Conservation (phyloP, 2,329 filamentous ascomycete species). For the Madurella fahalii region DNA sequence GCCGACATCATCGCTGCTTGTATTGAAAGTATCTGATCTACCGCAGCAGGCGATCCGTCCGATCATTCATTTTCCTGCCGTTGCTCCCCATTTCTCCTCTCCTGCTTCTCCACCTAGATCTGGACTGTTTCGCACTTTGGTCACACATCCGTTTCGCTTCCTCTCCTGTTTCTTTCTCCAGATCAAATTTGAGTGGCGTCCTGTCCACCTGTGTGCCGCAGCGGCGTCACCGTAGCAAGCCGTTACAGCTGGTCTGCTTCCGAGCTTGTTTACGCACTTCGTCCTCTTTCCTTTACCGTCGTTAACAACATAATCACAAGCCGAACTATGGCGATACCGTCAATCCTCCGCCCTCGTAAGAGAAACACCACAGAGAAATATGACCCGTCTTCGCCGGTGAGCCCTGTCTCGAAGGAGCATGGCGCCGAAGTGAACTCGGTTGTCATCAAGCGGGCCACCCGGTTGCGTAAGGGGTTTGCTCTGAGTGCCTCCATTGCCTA, state of each 20-base stretch:
- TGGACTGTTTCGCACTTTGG: not conserved
- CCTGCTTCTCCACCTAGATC: conserved; percentile 1
- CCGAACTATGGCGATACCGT: conserved; percentile 19
- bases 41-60: conserved; percentile 3
- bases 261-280: not conserved
- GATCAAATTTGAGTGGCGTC: not conserved
- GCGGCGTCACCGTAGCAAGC: not conserved
- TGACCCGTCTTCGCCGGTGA: conserved; percentile 6
- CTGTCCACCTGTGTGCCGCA: not conserved
- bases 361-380: conserved; percentile 8
- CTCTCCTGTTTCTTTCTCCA: not conserved
- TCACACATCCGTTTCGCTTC: not conserved
- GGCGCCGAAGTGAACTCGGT: conserved; percentile 1
- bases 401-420: conserved; percentile 5
- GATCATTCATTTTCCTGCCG: conserved; percentile 7
- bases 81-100: conserved; percentile 2
- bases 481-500: conserved; percentile 65
- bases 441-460: conserved; percentile 39
- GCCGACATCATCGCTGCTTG: conserved; percentile 1
- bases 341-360: conserved; percentile 21
- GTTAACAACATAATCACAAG: not conserved
- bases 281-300: not conserved
- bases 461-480: conserved; percentile 57
- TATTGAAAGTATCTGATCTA: not conserved
- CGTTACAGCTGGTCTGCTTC: conserved; percentile 12